Evolutionary conservation across 148 eudicot species (phyloP), one percentile per base, ranked within the genome.

Genomic region (Rhododendron vialii): DNA sequence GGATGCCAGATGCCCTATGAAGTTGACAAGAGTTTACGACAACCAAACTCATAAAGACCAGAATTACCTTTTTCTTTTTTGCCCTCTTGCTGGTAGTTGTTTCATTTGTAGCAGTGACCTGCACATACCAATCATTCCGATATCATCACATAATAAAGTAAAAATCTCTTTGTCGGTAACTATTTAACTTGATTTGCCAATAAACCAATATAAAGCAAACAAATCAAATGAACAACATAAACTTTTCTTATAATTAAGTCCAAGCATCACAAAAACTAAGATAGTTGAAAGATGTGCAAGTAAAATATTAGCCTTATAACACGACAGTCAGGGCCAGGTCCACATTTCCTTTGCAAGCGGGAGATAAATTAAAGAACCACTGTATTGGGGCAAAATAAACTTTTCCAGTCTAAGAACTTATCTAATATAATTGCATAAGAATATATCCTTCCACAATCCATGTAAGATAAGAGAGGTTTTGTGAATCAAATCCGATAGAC

Each of bases 31-130:
- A 78, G 20, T 50, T 80, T 28, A 22, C 17, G 63, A 48, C 8
- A 55, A 38, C 53, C 35, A n/a, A 83, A 43, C 76, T 83, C 84
- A 83, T 1, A 82, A 75, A 45, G 74, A 57, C 38, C 35, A 51
- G 47, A 36, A 76, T 82, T 82, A 87, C 88, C 88, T 87, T 87
- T 65, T 78, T 87, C 88, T 82, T 87, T 83, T 82, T 83, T 47
- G 85, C 36, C 78, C 82, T 76, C 82, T 77, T 87, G 77, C 15
- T 76, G 8, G 77, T 24, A 15, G 61, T 61, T 11, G 71, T 87
- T 75, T 51, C 88, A 76, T 47, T 57, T 55, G 82, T 65, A 30
- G 57, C 67, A 47, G 26, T 3, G 50, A 75, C 88, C 88, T 87
- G 88, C 88, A 63, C 73, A 20, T 41, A 20, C 13, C 67, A 26